Evolutionary conservation across 2,329 filamentous ascomycete species (phyloP), one percentile per base, ranked within the genome.

Genomic region (Colletotrichum tabaci): DNA sequence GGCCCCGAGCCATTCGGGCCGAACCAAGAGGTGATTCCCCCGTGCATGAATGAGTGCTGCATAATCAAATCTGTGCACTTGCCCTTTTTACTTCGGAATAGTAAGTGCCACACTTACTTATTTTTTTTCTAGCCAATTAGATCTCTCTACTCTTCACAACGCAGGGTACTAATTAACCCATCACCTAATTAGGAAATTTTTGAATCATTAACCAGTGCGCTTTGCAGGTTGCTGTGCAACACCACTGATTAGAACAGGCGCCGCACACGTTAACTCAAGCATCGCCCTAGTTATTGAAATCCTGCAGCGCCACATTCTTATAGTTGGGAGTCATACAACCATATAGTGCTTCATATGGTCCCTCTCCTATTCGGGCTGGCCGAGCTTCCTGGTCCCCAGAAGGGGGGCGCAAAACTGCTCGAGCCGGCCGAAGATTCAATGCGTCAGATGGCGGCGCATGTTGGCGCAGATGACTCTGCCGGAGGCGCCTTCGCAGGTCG

Each of bases 361-460:
- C 35, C 53, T 47, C 61, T 63, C 61, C 61, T 47, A 63, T 3
- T 35, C 47, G 5, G 61, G 61, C 47, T 53, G 61, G 16, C 61
- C 53, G 13, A 47, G 61, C 61, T 35, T 53, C 10, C 46, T 53
- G 49, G 61, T 63, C 0, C 61, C 61, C 61, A 38, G 21, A 8
- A 63, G 53, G n/a, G 61, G 61, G 12, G 61, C 61, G 21, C 47
- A 35, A 47, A 63, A 63, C 47, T 63, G 47, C 12, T 63, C 53
- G 47, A 47, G 47, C 47, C 60, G 53, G 26, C 61, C 47, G 35
- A 63, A 53, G 35, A 63, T 63, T 35, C 61, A 53, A n/a, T 63
- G 61, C 2, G 26, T 63, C 47, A 63, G 35, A 38, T 63, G 61
- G 2, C 53, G 61, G 13, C 61, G 47, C 47, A 52, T 53, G 26